A percentile compares a stretch with the other conserved stretches of the same genome.
Conservation (phyloP, 1,284 basidiomycete species). For the Laetiporus sulphureus region DNA sequence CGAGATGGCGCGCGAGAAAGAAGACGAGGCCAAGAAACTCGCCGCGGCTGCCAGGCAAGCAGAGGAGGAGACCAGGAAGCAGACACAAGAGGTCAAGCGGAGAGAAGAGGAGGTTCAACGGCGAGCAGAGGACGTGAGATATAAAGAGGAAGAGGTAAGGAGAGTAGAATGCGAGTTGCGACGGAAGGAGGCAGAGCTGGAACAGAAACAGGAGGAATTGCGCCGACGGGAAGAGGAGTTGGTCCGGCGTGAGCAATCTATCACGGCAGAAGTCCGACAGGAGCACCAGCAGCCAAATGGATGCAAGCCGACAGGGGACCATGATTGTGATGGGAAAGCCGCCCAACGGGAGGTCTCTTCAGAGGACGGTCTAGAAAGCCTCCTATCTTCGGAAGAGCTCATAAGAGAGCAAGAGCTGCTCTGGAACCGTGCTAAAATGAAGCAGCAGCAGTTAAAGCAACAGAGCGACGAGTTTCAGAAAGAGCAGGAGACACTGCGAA, state of each 20-base stretch:
- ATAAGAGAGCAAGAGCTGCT: constrained; percentile 10
- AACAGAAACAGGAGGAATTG: constrained; percentile 8
- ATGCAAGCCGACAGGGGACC: not conserved
- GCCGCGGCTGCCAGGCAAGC: constrained; percentile 17
- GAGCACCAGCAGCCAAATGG: not conserved
- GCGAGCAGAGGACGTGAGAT: constrained; percentile 16
- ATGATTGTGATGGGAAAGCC: not conserved
- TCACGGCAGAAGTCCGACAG: not conserved
- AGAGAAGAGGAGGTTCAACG: constrained; percentile 22
- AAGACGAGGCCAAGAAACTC: constrained; percentile 14
- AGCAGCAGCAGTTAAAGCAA: not conserved
- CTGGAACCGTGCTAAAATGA: not conserved
- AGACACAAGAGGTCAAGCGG: constrained; percentile 18
- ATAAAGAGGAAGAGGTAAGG: constrained; percentile 19
- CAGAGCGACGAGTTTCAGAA: constrained; percentile 11
- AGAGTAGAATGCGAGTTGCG: constrained; percentile 8
- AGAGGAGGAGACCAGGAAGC: constrained; percentile 20
- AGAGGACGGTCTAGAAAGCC: too few relatives aligned
- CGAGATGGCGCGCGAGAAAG: constrained; percentile 13
- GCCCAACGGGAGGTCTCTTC: not conserved
- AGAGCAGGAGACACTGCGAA: constrained; percentile 19
- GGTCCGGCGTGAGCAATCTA: not conserved
- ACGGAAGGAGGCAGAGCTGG: constrained; percentile 6
- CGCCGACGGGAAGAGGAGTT: not conserved
- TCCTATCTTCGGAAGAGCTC: too few relatives aligned